Conservation (phyloP, 306 rosid species). For the Trifolium dubium region DNA sequence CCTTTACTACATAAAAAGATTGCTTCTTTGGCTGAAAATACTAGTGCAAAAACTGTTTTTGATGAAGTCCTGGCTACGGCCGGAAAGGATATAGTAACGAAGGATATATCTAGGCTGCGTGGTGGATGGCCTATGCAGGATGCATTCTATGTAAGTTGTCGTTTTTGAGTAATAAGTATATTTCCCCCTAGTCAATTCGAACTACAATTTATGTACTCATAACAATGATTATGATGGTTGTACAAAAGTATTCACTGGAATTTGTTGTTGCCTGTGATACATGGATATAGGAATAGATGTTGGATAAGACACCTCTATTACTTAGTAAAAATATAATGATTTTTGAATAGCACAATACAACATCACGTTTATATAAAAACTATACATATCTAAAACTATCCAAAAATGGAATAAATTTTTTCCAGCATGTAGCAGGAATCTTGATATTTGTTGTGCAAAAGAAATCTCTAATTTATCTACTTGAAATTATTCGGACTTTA, state of each 20-base stretch:
- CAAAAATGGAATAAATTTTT: neutral
- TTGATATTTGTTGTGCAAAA: neutral
- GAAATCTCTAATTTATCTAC: neutral
- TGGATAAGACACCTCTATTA: neutral
- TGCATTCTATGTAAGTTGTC: constrained; percentile 83
- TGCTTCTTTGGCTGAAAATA: constrained; percentile 89
- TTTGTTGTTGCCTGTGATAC: neutral
- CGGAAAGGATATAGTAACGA: constrained; percentile 85
- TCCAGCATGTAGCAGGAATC: neutral
- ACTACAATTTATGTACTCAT: constrained; percentile 20
- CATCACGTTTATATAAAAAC: neutral
- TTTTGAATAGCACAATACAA: too few species aligned
- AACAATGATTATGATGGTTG: neutral
- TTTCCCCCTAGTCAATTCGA: constrained; percentile 1
- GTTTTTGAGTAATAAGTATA: constrained; percentile 28
- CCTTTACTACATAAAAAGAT: constrained; percentile 80
- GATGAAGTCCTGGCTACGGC: constrained; percentile 88
- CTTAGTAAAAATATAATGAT: neutral
- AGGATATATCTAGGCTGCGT: constrained; percentile 89
- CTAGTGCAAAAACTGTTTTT: constrained; percentile 79
- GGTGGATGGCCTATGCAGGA: constrained; percentile 99
- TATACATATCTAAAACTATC: neutral
- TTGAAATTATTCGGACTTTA: neutral
- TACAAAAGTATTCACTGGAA: neutral
- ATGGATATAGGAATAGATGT: neutral